Percentiles rank a stretch among this genome's conserved stretches.
Evolutionary conservation across 306 rosid species (phyloP).

Genomic region (Cyamopsis tetragonoloba): DNA sequence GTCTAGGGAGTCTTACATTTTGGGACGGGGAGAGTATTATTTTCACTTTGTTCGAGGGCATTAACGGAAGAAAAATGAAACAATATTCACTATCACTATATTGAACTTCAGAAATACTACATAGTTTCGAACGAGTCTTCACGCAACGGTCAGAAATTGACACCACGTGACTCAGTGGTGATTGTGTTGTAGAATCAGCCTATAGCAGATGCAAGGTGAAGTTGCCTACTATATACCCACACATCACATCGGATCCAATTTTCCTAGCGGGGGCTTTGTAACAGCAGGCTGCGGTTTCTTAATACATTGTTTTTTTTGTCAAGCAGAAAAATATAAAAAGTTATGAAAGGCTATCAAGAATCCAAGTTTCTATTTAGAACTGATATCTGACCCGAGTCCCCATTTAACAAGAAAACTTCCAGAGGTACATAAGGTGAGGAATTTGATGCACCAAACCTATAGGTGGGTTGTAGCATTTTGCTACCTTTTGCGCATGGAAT

Average conservation of each 20-base stretch:
- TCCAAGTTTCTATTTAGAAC: constrained; percentile 62
- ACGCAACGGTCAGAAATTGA: background rate
- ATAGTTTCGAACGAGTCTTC: background rate
- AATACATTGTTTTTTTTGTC: background rate
- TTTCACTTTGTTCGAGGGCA: too few relatives aligned
- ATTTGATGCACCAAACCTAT: constrained; percentile 71
- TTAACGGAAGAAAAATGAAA: background rate
- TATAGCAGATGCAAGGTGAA: background rate
- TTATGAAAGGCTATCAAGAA: constrained; percentile 24
- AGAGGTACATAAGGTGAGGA: constrained; percentile 74
- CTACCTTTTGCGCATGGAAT: constrained; percentile 78
- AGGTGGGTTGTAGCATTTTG: constrained; percentile 86
- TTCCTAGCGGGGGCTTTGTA: background rate
- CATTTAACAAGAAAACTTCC: constrained; percentile 92
- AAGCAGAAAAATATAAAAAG: background rate
- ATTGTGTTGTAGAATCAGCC: background rate
- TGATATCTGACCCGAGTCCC: constrained; percentile 87
- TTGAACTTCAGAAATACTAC: constrained; percentile 2
- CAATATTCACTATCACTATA: background rate
- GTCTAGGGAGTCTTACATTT: too few relatives aligned
- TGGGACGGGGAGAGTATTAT: too few relatives aligned
- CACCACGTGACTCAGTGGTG: background rate
- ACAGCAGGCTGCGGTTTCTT: background rate
- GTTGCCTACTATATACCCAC: background rate
- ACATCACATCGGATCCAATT: background rate